These are phyloP conservation scores for Aureobasidium vineae DNA, from an alignment of 2,329 filamentous ascomycete genomes.

Conservation along the genomic window DNA sequence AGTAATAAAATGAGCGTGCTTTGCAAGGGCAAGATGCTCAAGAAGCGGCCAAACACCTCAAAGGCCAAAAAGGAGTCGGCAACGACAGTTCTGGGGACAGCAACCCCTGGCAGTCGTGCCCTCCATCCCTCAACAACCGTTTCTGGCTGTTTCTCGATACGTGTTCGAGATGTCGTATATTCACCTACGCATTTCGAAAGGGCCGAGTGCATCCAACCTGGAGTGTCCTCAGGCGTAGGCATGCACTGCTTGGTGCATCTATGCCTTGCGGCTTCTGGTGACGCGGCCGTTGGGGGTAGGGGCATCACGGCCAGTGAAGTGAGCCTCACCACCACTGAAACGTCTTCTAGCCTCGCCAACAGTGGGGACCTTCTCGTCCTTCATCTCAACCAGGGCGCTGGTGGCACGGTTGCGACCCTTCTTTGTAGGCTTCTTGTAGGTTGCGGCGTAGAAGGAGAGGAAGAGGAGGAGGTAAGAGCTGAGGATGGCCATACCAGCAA, in stretches of 20 bases:
- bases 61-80: not conserved
- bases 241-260: constrained; percentile 33
- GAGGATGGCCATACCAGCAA: constrained; percentile 86
- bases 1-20: constrained; percentile 18
- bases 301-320: constrained; percentile 33
- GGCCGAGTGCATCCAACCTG: not conserved
- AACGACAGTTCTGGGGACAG: not conserved
- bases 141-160: not conserved
- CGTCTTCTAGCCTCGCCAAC: constrained; percentile 53
- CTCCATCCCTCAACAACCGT: not conserved
- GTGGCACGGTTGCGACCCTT: constrained; percentile 74
- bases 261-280: constrained; percentile 70
- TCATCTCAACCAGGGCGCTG: constrained; percentile 82
- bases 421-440: constrained; percentile 81
- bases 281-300: constrained; percentile 58
- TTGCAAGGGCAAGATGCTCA: not conserved
- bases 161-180: constrained; percentile 10
- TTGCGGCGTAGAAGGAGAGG: constrained; percentile 98
- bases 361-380: constrained; percentile 64
- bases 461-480: constrained; percentile 96
- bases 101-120: not conserved
- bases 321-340: constrained; percentile 47
- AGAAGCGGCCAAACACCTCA: constrained; percentile 16
- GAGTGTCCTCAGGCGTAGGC: not conserved
- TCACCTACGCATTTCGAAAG: constrained; percentile 13